Evolutionary conservation across 2,329 filamentous ascomycete species (phyloP), one percentile per base, ranked within the genome.

Genomic region (Stylonectria norvegica): DNA sequence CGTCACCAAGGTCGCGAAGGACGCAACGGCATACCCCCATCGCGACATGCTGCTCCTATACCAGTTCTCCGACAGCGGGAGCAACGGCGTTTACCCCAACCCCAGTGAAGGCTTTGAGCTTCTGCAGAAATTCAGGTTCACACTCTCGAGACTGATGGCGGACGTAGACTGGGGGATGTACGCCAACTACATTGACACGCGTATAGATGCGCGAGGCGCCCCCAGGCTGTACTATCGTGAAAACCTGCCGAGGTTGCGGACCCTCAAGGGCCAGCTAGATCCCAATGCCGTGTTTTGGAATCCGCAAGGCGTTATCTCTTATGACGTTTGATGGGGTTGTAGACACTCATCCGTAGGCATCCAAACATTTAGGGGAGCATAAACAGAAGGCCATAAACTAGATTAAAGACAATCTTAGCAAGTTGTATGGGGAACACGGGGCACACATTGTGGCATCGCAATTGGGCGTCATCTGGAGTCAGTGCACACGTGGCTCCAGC

Each of bases 41-140:
- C 66, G 65, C 18, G 61, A 68, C 37, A 67, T 70, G 52, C 65
- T 77, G 14, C 65, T 75, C 2, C 67, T 79, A 2, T 73, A 69
- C 35, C 71, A 79, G 52, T 67, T 76, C 38, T 67, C 68, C 15
- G 72, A 76, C 48, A 55, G 65, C 1, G 60, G 57, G 1, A 43
- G 44, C 29, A 34, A 45, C n/a, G 50, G 45, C 1, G 18, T 14
- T 2, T 66, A 65, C 34, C 65, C 66, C 0, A 38, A 50, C 4
- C 65, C 66, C 0, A 38, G 49, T 4, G 56, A 59, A 9, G 66
- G 67, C 0, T 64, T 65, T 33, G 34, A 49, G 3, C 50, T 63
- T 8, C 48, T 70, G 17, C 49, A 62, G 30, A 50, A 55, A 17
- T 68, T 70, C 40, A 51, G 61, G 11, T 41, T 49, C 33, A 66